These are phyloP conservation scores for Lenzites betulinus DNA, from an alignment of 768 basidiomycete species.

Conservation along the genomic window DNA sequence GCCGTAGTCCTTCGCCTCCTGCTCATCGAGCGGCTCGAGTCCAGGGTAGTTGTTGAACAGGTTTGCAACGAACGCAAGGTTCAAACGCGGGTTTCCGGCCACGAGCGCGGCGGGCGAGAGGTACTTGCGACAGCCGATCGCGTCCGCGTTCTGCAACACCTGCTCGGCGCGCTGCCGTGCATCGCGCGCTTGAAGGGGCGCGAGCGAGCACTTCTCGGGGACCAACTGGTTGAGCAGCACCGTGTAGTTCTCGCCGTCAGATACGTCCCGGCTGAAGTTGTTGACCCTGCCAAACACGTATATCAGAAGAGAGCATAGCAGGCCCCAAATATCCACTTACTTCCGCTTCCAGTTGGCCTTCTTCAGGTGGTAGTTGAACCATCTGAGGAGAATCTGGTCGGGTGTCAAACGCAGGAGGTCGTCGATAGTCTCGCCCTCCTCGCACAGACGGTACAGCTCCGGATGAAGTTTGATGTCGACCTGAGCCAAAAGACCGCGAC, in stretches of 20 bases:
- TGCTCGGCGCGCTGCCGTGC: slow-evolving; percentile 86
- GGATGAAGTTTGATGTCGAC: slow-evolving; percentile 99
- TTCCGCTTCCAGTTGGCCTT: slow-evolving; percentile 89
- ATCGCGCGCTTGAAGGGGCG: slow-evolving; percentile 86
- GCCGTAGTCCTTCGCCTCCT: slow-evolving; percentile 90
- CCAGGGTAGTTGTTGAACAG: slow-evolving; percentile 98
- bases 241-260: slow-evolving; percentile 97
- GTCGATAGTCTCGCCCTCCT: slow-evolving; percentile 96
- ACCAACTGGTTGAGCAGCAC: slow-evolving; percentile 94
- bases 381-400: slow-evolving; percentile 95
- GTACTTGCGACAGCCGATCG: slow-evolving; percentile 94
- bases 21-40: slow-evolving; percentile 90
- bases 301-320: not conserved
- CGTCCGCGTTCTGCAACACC: slow-evolving; percentile 91
- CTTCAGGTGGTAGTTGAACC: slow-evolving; percentile 99
- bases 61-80: slow-evolving; percentile 97
- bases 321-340: slow-evolving; percentile 42
- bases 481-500: slow-evolving; percentile 88
- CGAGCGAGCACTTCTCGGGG: slow-evolving; percentile 88
- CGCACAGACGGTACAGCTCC: slow-evolving; percentile 92
- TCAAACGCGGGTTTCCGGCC: slow-evolving; percentile 93
- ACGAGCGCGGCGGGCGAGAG: slow-evolving; percentile 90
- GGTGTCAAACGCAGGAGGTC: slow-evolving; percentile 92
- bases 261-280: slow-evolving; percentile 98
- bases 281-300: slow-evolving; percentile 64